Conservation (phyloP, 2,329 filamentous ascomycete species). For the Raffaelea ambrosiae region DNA sequence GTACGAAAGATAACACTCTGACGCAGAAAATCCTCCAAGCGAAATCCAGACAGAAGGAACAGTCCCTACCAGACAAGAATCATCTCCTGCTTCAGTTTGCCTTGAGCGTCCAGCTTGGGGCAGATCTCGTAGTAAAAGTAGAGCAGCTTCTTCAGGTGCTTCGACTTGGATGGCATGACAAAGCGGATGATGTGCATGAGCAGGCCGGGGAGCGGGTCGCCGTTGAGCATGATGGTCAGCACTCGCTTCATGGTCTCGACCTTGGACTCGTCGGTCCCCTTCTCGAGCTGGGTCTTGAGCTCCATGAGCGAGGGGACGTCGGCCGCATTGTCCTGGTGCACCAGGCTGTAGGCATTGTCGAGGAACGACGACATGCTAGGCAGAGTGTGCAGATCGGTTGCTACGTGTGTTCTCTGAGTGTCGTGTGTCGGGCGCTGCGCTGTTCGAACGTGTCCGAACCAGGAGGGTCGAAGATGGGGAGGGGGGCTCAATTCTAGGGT, state of each 20-base stretch:
- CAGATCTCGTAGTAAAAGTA: conserved; percentile 99
- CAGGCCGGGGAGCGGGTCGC: conserved; percentile 87
- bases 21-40: conserved; percentile 1
- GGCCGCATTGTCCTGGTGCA: conserved; percentile 94
- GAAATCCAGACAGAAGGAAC: neutral
- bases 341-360: conserved; percentile 90
- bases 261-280: conserved; percentile 87
- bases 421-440: no score
- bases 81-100: conserved; percentile 99
- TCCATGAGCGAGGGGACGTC: conserved; percentile 88
- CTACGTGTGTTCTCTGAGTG: neutral
- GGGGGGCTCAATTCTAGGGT: no score
- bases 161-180: conserved; percentile 97
- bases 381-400: conserved; percentile 1
- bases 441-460: no score
- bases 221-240: conserved; percentile 94
- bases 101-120: conserved; percentile 82
- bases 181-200: conserved; percentile 99
- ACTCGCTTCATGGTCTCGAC: conserved; percentile 95
- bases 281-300: conserved; percentile 86
- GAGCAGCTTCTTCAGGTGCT: conserved; percentile 91
- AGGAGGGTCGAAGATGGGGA: no score
- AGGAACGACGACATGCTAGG: conserved; percentile 85
- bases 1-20: conserved; percentile 18
- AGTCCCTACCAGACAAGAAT: conserved; percentile 82